These are phyloP conservation scores for Thozetella sp. DNA, from an alignment of 495 filamentous ascomycete genomes.

Conservation along the genomic window DNA sequence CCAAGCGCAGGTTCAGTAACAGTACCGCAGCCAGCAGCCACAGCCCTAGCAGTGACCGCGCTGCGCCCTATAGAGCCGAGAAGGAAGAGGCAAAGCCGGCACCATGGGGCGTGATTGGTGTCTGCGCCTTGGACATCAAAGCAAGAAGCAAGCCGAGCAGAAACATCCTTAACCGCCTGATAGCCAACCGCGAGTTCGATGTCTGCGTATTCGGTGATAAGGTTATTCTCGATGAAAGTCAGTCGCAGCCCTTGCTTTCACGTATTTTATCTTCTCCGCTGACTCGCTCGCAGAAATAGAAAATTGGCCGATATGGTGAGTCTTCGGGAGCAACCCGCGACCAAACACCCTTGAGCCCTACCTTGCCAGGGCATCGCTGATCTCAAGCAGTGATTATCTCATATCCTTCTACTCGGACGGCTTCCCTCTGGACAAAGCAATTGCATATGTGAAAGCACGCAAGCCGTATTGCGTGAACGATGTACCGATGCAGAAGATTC, in stretches of 20 bases:
- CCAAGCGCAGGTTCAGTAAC: constrained; percentile 72
- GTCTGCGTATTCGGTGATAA: constrained; percentile 98
- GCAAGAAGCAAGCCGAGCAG: constrained; percentile 94
- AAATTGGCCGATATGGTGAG: constrained; percentile 70
- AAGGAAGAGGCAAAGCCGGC: constrained; percentile 53
- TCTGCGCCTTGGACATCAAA: constrained; percentile 95
- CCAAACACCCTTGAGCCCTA: not conserved
- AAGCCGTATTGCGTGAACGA: constrained; percentile 98
- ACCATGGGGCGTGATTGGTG: constrained; percentile 71
- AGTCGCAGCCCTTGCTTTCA: constrained; percentile 25
- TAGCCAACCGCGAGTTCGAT: constrained; percentile 90
- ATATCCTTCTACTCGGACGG: constrained; percentile 98
- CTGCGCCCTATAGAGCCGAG: constrained; percentile 35
- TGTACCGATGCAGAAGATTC: constrained; percentile 93
- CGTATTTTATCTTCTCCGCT: constrained; percentile 11
- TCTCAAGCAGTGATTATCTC: constrained; percentile 75
- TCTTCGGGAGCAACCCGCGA: not conserved
- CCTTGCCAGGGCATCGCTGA: constrained; percentile 9
- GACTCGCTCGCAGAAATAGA: constrained; percentile 54
- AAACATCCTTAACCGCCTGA: constrained; percentile 90
- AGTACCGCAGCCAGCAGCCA: constrained; percentile 76
- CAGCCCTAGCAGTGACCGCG: constrained; percentile 60
- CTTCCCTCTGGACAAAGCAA: constrained; percentile 95
- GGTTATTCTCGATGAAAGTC: constrained; percentile 90
- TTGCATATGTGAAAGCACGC: constrained; percentile 86